Evolutionary conservation across 306 rosid species (phyloP).

Genomic region (Alnus glutinosa): DNA sequence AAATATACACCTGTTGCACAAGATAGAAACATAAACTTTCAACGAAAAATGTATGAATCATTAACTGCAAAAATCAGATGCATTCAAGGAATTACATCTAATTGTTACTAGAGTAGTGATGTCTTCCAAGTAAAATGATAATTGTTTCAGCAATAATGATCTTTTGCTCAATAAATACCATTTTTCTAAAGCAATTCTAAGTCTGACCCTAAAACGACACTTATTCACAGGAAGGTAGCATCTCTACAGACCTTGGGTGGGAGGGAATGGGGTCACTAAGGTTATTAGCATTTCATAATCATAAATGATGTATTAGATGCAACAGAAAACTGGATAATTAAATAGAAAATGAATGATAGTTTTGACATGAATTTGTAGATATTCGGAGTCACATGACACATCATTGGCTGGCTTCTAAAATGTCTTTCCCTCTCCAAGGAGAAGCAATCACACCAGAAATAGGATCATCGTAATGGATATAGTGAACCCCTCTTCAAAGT

Average conservation of each 20-base stretch:
- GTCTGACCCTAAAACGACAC: not conserved
- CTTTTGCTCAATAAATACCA: slow-evolving; percentile 11
- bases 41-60: slow-evolving; percentile 23
- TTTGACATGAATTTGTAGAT: not conserved
- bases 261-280: not conserved
- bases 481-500: not conserved
- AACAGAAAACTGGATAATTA: not conserved
- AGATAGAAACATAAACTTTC: slow-evolving; percentile 17
- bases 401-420: not conserved
- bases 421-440: not conserved
- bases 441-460: not conserved
- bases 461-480: not conserved
- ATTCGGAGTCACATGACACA: not conserved
- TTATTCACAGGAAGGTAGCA: not conserved
- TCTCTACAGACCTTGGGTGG: not conserved
- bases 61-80: slow-evolving; percentile 20
- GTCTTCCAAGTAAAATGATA: slow-evolving; percentile 15
- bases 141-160: slow-evolving; percentile 15
- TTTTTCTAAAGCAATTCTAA: not conserved
- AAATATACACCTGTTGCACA: slow-evolving; percentile 77
- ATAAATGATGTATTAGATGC: not conserved
- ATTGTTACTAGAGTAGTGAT: slow-evolving; percentile 12
- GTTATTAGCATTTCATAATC: not conserved
- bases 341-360: not conserved
- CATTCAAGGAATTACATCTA: slow-evolving; percentile 7